Percentiles rank a stretch among this genome's conserved stretches.
Conservation (phyloP, 495 filamentous ascomycete species). For the Podospora pseudopauciseta region DNA sequence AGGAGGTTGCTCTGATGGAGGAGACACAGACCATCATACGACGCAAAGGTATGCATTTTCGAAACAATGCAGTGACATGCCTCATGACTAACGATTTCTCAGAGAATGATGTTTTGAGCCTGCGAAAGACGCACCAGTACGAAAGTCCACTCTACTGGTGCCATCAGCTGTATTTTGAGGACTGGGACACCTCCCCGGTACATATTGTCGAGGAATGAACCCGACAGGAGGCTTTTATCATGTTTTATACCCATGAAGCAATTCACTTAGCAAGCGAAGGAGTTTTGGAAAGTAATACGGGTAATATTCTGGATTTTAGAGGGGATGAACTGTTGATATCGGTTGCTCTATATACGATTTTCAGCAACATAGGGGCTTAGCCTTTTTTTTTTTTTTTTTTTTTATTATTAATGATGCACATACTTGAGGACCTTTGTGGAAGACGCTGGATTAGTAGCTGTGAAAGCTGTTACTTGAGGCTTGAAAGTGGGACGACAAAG, state of each 20-base stretch:
- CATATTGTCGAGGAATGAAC: slow-evolving; percentile 22
- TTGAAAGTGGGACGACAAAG: too few relatives aligned
- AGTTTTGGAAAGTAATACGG: background rate
- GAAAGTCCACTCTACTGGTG: slow-evolving; percentile 26
- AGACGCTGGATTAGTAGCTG: too few relatives aligned
- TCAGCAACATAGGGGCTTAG: background rate
- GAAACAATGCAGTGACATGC: background rate
- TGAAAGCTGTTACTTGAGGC: too few relatives aligned
- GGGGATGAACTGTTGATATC: background rate
- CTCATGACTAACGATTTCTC: background rate
- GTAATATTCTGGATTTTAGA: background rate
- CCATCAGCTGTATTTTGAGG: slow-evolving; percentile 25
- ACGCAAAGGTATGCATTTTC: slow-evolving; percentile 17
- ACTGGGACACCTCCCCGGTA: slow-evolving; percentile 29
- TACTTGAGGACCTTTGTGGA: background rate
- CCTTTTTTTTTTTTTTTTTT: background rate
- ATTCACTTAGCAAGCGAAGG: background rate
- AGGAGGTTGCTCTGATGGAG: slow-evolving; percentile 27
- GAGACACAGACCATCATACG: slow-evolving; percentile 21
- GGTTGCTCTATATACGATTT: background rate
- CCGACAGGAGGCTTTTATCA: background rate
- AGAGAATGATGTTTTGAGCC: slow-evolving; percentile 18
- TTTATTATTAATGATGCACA: background rate
- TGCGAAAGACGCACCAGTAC: slow-evolving; percentile 22
- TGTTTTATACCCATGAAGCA: background rate